Evolutionary conservation across 2,329 filamentous ascomycete species (phyloP).

Genomic region (Sordariomycetes sp.): DNA sequence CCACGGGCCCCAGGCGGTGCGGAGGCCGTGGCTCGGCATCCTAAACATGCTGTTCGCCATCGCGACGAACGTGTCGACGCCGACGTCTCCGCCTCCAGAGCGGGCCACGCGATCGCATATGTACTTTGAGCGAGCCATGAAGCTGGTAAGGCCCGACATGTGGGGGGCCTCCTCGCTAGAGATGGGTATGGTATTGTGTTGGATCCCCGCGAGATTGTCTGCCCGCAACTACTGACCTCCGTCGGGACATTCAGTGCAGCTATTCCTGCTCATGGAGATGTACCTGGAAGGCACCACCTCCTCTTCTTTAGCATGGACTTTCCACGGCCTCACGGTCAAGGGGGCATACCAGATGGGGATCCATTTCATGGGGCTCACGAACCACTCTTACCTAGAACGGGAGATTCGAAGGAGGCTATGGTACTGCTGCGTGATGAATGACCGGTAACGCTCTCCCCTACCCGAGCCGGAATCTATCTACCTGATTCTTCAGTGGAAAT

Average conservation of each 20-base stretch:
- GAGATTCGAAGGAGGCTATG: neutral
- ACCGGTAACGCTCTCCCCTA: neutral
- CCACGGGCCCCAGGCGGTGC: neutral
- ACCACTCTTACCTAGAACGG: neutral
- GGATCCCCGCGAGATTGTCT: neutral
- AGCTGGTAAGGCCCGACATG: neutral
- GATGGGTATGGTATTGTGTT: neutral
- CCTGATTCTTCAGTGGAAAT: neutral
- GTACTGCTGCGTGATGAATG: neutral
- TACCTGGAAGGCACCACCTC: neutral
- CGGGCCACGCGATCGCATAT: neutral
- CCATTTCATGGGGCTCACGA: neutral
- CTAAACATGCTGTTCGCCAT: neutral
- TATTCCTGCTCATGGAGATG: neutral
- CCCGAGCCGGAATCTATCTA: neutral
- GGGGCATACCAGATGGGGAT: neutral
- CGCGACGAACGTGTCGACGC: conserved; percentile 1
- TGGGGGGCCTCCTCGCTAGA: neutral
- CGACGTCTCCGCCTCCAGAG: neutral
- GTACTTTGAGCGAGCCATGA: neutral
- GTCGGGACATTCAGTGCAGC: neutral
- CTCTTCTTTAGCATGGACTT: conserved; percentile 1
- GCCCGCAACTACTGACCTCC: neutral
- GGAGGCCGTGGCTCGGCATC: neutral
- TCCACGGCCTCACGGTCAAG: neutral